phyloP scores from a whole-genome alignment of 2,329 filamentous ascomycete genomes.

The Thelonectria rubi region DNA sequence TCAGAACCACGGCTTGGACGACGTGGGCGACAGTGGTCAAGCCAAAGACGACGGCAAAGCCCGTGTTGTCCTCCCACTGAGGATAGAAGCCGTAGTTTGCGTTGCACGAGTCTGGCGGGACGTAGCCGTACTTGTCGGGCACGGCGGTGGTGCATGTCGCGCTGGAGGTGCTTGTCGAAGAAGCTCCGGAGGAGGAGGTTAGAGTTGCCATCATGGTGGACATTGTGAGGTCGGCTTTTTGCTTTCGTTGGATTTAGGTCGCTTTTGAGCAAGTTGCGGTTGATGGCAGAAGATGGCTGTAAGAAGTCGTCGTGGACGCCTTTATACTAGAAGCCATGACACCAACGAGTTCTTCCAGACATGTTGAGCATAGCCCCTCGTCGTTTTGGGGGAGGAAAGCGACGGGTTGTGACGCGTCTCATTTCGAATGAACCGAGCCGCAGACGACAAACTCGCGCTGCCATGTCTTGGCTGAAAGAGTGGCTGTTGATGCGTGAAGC shows the following conservation, averaged over 20 bases:
- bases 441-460: background rate
- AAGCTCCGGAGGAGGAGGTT: background rate
- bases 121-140: slow-evolving; percentile 32
- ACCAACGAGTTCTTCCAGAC: background rate
- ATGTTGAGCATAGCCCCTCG: background rate
- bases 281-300: background rate
- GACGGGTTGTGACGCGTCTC: background rate
- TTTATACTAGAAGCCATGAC: background rate
- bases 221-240: background rate
- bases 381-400: background rate
- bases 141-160: slow-evolving; percentile 30
- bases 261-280: background rate
- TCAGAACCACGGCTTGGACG: slow-evolving; percentile 21
- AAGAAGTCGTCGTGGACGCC: background rate
- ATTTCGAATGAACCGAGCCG: background rate
- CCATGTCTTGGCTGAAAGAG: background rate
- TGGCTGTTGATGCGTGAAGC: background rate
- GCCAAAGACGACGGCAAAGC: slow-evolving; percentile 24
- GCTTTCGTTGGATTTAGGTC: background rate
- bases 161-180: slow-evolving; percentile 13
- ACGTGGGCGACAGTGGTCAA: slow-evolving; percentile 13
- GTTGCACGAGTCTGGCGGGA: slow-evolving; percentile 34
- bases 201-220: background rate
- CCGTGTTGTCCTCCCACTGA: slow-evolving; percentile 27
- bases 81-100: slow-evolving; percentile 35